These are phyloP conservation scores for Candida smagusa DNA, from an alignment of 1,139 yeast species.

Conservation along the genomic window DNA sequence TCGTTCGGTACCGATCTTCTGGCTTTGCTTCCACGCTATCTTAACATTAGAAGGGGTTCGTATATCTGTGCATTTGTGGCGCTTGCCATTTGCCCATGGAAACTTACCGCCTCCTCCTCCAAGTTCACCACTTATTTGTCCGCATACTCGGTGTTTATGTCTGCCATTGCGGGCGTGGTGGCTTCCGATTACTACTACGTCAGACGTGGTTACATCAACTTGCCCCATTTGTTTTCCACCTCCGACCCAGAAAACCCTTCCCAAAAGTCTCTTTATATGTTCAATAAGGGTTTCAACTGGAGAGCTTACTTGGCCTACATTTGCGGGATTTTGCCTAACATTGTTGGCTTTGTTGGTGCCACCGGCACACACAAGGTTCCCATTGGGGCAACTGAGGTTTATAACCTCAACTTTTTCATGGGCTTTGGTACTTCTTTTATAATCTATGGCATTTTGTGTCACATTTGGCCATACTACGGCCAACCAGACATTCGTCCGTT, in stretches of 20 bases:
- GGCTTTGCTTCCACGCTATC: conserved; percentile 72
- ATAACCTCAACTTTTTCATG: conserved; percentile 68
- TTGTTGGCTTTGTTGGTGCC: conserved; percentile 86
- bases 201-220: conserved; percentile 65
- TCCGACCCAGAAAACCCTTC: conserved; percentile 31
- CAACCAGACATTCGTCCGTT: conserved; percentile 48
- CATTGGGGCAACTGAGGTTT: conserved; percentile 70
- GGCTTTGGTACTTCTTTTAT: conserved; percentile 63
- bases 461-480: conserved; percentile 60
- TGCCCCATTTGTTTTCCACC: conserved; percentile 59
- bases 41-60: conserved; percentile 68
- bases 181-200: conserved; percentile 74
- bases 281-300: conserved; percentile 74
- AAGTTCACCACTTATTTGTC: conserved; percentile 81
- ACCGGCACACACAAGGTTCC: conserved; percentile 67
- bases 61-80: conserved; percentile 78
- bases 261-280: conserved; percentile 50
- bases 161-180: conserved; percentile 83
- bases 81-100: conserved; percentile 85
- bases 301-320: conserved; percentile 71
- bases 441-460: conserved; percentile 48
- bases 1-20: conserved; percentile 92
- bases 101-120: conserved; percentile 67
- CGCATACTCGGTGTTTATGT: conserved; percentile 83
- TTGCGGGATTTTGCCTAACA: conserved; percentile 75